Evolutionary conservation across 73 alveolate species (phyloP).

Genomic region (Tetrahymena malaccensis): DNA sequence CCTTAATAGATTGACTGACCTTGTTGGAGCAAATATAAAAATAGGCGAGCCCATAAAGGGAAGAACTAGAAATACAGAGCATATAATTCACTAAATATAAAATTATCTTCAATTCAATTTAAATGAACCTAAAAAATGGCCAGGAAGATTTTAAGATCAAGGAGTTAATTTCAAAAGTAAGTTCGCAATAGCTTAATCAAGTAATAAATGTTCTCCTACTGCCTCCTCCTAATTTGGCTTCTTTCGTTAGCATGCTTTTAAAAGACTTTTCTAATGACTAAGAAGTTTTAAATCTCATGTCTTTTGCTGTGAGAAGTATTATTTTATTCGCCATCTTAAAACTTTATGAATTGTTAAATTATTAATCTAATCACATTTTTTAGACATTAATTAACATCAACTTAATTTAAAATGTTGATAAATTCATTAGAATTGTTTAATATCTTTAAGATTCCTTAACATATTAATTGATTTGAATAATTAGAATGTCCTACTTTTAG

Average conservation of each 20-base stretch:
- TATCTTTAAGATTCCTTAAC: neutral
- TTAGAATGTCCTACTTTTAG: neutral
- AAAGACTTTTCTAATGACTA: neutral
- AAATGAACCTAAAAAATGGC: neutral
- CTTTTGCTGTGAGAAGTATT: neutral
- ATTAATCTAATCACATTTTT: too few relatives aligned
- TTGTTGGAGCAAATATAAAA: neutral
- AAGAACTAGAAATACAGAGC: neutral
- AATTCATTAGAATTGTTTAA: neutral
- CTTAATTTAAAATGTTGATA: neutral
- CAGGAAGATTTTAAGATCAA: neutral
- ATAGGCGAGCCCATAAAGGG: neutral
- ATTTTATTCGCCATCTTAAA: neutral
- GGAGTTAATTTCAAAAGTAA: neutral
- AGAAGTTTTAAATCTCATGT: neutral
- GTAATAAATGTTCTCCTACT: neutral
- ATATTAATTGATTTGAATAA: neutral
- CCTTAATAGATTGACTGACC: neutral
- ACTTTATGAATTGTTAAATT: too few relatives aligned
- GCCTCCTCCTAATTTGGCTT: neutral
- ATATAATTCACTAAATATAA: neutral
- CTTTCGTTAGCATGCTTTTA: neutral
- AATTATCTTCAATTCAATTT: neutral
- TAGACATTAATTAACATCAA: too few relatives aligned
- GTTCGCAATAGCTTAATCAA: neutral